Evolutionary conservation across 1,139 yeast genomes (phyloP).

Genomic region (Taiozyma sp.): DNA sequence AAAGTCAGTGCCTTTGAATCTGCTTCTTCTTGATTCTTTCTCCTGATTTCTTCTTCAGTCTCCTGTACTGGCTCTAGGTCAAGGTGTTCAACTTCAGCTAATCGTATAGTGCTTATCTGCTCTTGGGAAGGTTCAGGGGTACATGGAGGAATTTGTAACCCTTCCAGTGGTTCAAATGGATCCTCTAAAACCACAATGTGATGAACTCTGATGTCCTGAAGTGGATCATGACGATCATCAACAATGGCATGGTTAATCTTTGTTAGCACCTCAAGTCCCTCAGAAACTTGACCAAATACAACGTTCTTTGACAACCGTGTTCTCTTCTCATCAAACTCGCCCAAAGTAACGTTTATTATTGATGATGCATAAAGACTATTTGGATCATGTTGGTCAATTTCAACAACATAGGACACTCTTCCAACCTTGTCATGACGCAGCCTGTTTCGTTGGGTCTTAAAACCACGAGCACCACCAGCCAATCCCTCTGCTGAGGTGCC

Average conservation of each 20-base stretch:
- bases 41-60: slow-evolving; percentile 12
- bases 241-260: slow-evolving; percentile 35
- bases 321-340: slow-evolving; percentile 25
- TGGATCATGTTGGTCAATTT: slow-evolving; percentile 8
- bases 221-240: slow-evolving; percentile 38
- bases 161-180: slow-evolving; percentile 43
- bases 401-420: slow-evolving; percentile 33
- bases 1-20: slow-evolving; percentile 53
- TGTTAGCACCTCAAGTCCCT: slow-evolving; percentile 45
- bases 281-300: slow-evolving; percentile 49
- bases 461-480: slow-evolving; percentile 18
- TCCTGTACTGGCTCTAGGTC: slow-evolving; percentile 17
- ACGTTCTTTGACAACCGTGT: slow-evolving; percentile 18
- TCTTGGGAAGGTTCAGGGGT: slow-evolving; percentile 35
- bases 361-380: slow-evolving; percentile 9
- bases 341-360: slow-evolving; percentile 25
- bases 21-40: slow-evolving; percentile 34
- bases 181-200: slow-evolving; percentile 49
- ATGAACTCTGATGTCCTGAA: slow-evolving; percentile 47
- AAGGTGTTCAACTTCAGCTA: slow-evolving; percentile 24
- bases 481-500: slow-evolving; percentile 34
- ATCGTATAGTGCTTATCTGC: slow-evolving; percentile 34
- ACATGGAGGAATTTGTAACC: slow-evolving; percentile 20
- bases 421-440: slow-evolving; percentile 31
- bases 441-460: slow-evolving; percentile 17